Percentiles rank a stretch among this genome's conserved stretches.
These are phyloP conservation scores for Conticribra weissflogii DNA, from an alignment of 108 stramenopile genomes.

Conservation along the genomic window DNA sequence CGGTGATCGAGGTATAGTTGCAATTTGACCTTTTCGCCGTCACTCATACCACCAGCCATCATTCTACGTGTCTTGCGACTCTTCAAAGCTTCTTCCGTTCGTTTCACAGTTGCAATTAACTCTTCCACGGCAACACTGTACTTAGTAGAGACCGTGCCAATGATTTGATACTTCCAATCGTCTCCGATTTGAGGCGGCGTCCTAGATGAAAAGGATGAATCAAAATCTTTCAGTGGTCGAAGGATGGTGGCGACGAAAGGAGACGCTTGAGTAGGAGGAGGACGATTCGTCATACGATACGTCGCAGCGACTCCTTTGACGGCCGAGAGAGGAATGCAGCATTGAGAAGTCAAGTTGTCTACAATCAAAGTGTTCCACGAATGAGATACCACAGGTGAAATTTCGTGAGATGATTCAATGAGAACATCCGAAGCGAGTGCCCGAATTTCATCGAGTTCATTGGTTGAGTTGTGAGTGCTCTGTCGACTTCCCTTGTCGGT, in stretches of 20 bases:
- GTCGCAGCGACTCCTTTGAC: slow-evolving; percentile 93
- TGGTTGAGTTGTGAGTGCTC: slow-evolving; percentile 36
- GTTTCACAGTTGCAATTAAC: slow-evolving; percentile 76
- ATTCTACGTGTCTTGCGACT: slow-evolving; percentile 68
- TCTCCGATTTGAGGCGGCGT: slow-evolving; percentile 77
- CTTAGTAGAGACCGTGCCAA: slow-evolving; percentile 62
- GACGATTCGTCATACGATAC: slow-evolving; percentile 92
- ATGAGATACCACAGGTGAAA: slow-evolving; percentile 66
- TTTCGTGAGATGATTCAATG: slow-evolving; percentile 65
- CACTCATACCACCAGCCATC: slow-evolving; percentile 86
- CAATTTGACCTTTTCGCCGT: slow-evolving; percentile 90
- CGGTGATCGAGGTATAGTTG: slow-evolving; percentile 80
- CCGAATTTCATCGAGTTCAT: slow-evolving; percentile 55
- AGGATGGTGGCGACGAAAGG: slow-evolving; percentile 82
- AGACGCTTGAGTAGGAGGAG: slow-evolving; percentile 83
- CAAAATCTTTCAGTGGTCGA: slow-evolving; percentile 80
- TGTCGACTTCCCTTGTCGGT: slow-evolving; percentile 28
- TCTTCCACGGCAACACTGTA: slow-evolving; percentile 83
- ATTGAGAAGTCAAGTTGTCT: slow-evolving; percentile 67
- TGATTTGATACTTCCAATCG: slow-evolving; percentile 66
- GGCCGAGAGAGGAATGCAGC: slow-evolving; percentile 74
- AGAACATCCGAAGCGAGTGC: slow-evolving; percentile 62
- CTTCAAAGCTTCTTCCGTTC: slow-evolving; percentile 86
- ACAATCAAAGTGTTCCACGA: slow-evolving; percentile 87
- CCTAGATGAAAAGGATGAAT: slow-evolving; percentile 55